These are phyloP conservation scores for Periconia digitata DNA, from an alignment of 2,329 filamentous ascomycete genomes.

Conservation along the genomic window DNA sequence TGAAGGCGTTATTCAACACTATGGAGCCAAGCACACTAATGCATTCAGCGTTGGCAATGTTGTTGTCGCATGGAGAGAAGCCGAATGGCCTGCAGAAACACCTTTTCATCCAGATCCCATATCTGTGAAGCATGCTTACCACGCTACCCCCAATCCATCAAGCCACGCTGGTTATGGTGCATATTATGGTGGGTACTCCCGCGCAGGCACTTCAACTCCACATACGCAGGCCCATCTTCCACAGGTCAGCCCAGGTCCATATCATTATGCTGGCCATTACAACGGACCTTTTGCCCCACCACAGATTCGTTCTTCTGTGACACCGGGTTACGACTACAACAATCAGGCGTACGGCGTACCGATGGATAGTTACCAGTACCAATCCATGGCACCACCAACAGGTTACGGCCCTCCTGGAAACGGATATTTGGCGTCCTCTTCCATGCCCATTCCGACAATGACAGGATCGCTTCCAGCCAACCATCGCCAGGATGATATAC, in stretches of 20 bases:
- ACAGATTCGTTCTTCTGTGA: slow-evolving; percentile 23
- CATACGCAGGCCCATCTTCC: slow-evolving; percentile 38
- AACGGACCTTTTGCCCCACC: slow-evolving; percentile 42
- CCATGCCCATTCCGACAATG: slow-evolving; percentile 29
- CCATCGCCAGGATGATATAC: slow-evolving; percentile 20
- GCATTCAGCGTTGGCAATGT: slow-evolving; percentile 69
- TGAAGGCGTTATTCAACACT: slow-evolving; percentile 80
- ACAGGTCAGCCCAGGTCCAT: slow-evolving; percentile 41
- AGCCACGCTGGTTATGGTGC: slow-evolving; percentile 26
- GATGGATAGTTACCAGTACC: slow-evolving; percentile 33
- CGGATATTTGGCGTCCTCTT: slow-evolving; percentile 37
- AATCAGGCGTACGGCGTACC: slow-evolving; percentile 31
- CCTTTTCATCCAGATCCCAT: slow-evolving; percentile 68
- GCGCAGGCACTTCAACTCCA: slow-evolving; percentile 40
- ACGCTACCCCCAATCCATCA: slow-evolving; percentile 25
- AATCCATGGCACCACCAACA: slow-evolving; percentile 27
- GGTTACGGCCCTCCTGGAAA: slow-evolving; percentile 12
- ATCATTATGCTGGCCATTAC: slow-evolving; percentile 36
- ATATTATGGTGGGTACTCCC: slow-evolving; percentile 41
- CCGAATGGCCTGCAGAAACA: slow-evolving; percentile 76
- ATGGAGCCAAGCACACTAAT: slow-evolving; percentile 77
- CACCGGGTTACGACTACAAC: slow-evolving; percentile 29
- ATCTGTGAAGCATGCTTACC: slow-evolving; percentile 44
- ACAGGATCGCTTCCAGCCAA: slow-evolving; percentile 25
- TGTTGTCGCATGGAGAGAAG: slow-evolving; percentile 73